Evolutionary conservation across 148 eudicot species (phyloP).

Genomic region (Limonium bicolor): DNA sequence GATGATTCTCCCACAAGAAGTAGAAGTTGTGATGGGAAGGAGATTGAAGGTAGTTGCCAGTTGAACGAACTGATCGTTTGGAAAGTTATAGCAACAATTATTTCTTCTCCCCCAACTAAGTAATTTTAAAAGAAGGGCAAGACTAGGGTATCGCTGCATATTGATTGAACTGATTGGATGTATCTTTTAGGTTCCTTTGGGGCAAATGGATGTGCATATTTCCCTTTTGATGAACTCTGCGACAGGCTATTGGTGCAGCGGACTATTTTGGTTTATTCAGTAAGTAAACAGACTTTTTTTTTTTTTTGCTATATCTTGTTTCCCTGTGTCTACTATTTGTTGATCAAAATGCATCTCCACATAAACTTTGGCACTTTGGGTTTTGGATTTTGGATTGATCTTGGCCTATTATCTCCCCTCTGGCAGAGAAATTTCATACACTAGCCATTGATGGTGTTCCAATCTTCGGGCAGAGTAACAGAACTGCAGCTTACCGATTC

Average conservation of each 20-base stretch:
- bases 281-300: constrained; percentile 22
- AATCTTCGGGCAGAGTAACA: constrained; percentile 60
- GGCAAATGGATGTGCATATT: constrained; percentile 84
- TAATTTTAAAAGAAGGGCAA: too few species aligned
- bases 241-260: constrained; percentile 93
- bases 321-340: not conserved
- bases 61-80: not conserved
- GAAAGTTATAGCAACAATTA: not conserved
- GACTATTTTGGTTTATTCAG: constrained; percentile 84
- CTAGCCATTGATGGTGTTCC: constrained; percentile 81
- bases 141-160: too few species aligned
- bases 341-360: not conserved
- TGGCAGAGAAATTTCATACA: constrained; percentile 75
- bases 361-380: not conserved
- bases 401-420: not conserved
- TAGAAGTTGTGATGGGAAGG: constrained; percentile 96
- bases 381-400: not conserved
- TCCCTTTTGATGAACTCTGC: constrained; percentile 73
- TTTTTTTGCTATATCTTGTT: not conserved
- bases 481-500: constrained; percentile 91
- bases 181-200: constrained; percentile 48
- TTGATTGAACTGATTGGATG: too few species aligned
- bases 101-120: not conserved
- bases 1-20: constrained; percentile 41
- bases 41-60: constrained; percentile 42